Conservation (phyloP, 2,329 filamentous ascomycete genomes). For the Drechslerella coelobrocha region DNA sequence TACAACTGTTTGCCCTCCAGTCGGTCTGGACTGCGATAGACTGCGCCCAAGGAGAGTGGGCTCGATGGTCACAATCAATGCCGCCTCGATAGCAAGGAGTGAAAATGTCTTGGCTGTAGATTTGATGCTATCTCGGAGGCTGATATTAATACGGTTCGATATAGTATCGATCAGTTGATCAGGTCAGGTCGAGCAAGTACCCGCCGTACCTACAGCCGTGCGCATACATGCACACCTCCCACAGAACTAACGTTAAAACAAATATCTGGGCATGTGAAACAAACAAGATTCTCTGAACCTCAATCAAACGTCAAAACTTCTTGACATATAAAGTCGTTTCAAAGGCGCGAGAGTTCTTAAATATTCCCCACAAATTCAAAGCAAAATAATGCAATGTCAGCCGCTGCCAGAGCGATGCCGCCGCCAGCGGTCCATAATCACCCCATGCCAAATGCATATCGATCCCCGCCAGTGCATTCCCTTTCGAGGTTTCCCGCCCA, state of each 20-base stretch:
- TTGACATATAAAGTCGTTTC: background rate
- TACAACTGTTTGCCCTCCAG: background rate
- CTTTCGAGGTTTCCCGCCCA: constrained; percentile 31
- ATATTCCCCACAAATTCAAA: background rate
- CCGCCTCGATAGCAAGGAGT: background rate
- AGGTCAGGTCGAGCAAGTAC: background rate
- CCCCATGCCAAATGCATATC: constrained; percentile 47
- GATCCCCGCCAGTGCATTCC: constrained; percentile 42
- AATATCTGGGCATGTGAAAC: background rate
- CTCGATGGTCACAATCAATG: background rate
- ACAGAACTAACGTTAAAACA: background rate
- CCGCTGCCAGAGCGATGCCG: background rate
- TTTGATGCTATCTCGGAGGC: background rate
- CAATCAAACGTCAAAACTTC: background rate
- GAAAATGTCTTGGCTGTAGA: background rate
- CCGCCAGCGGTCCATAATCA: constrained; percentile 9
- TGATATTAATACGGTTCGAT: background rate
- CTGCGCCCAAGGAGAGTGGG: background rate
- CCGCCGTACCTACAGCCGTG: background rate
- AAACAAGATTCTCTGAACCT: background rate
- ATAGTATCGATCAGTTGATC: constrained; percentile 1
- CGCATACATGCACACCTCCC: background rate
- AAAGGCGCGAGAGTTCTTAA: background rate
- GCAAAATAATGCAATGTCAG: background rate
- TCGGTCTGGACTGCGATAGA: background rate